A percentile compares a stretch with the other conserved stretches of the same genome.
Evolutionary conservation across 1,139 yeast species (phyloP).

Genomic region (Kluyveromyces sp.): DNA sequence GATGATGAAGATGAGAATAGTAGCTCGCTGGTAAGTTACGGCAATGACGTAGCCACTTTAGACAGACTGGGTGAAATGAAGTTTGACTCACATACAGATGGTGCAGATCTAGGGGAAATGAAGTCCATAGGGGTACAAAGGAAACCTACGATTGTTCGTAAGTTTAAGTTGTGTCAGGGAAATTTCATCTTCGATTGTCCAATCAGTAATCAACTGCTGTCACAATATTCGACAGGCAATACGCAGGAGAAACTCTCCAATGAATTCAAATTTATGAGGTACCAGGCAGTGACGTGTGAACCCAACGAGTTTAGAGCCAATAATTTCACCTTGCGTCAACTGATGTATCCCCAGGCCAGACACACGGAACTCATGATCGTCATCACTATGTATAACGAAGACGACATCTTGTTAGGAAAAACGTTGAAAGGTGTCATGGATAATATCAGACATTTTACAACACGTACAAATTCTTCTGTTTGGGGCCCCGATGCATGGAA

Average conservation of each 20-base stretch:
- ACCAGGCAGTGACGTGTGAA: slow-evolving; percentile 78
- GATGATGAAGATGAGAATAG: slow-evolving; percentile 2
- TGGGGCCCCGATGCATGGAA: slow-evolving; percentile 95
- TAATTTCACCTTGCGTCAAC: slow-evolving; percentile 75
- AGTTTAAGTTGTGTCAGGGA: slow-evolving; percentile 40
- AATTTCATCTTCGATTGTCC: slow-evolving; percentile 64
- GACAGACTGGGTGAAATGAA: slow-evolving; percentile 14
- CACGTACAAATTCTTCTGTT: slow-evolving; percentile 56
- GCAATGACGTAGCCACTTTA: slow-evolving; percentile 21
- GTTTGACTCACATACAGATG: slow-evolving; percentile 13
- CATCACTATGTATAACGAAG: slow-evolving; percentile 91
- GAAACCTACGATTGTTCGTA: slow-evolving; percentile 26
- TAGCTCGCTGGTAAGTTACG: slow-evolving; percentile 7
- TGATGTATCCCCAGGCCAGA: slow-evolving; percentile 57
- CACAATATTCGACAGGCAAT: slow-evolving; percentile 37
- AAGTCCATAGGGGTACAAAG: slow-evolving; percentile 12
- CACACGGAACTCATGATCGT: slow-evolving; percentile 85
- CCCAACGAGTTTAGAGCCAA: slow-evolving; percentile 69
- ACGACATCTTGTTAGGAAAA: slow-evolving; percentile 78
- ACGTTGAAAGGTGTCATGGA: slow-evolving; percentile 92
- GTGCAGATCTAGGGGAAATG: slow-evolving; percentile 13
- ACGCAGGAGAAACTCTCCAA: slow-evolving; percentile 48
- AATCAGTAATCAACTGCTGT: slow-evolving; percentile 48
- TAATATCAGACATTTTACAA: slow-evolving; percentile 74
- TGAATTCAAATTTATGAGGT: slow-evolving; percentile 72